Evolutionary conservation across 345 rosid genomes (phyloP).

Genomic region (Geranium rotundifolium): DNA sequence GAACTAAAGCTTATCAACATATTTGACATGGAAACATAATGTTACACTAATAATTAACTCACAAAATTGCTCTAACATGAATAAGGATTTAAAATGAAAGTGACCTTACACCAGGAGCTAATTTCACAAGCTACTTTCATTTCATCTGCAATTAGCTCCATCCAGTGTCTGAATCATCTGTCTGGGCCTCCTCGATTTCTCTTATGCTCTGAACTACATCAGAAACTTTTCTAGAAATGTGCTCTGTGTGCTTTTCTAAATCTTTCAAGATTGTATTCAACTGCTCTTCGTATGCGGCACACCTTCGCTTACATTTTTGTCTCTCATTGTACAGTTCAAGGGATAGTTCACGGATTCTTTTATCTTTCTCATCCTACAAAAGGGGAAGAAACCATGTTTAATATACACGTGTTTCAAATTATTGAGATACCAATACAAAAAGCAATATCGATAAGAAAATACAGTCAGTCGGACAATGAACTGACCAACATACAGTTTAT

Average conservation of each 20-base stretch:
- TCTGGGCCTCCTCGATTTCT: conserved; percentile 7
- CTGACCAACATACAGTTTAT: too few relatives aligned
- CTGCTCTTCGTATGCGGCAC: conserved; percentile 6
- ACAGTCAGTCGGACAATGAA: too few relatives aligned
- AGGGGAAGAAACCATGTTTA: background rate
- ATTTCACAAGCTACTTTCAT: background rate
- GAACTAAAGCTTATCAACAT: background rate
- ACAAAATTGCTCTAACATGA: too few relatives aligned
- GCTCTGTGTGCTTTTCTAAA: conserved; percentile 6
- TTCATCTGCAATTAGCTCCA: background rate
- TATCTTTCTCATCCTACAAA: conserved; percentile 10
- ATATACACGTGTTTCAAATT: too few relatives aligned
- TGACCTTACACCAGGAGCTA: background rate
- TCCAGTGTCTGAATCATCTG: conserved; percentile 5
- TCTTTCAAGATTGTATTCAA: conserved; percentile 5
- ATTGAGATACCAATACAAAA: too few relatives aligned
- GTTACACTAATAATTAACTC: background rate
- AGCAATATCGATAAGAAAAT: too few relatives aligned
- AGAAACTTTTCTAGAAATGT: conserved; percentile 4
- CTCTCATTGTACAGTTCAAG: conserved; percentile 10
- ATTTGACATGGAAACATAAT: background rate
- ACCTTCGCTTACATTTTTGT: conserved; percentile 5
- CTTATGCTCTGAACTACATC: conserved; percentile 5
- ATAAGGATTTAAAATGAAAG: background rate
- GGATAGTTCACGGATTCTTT: conserved; percentile 8